Base-by-base conservation (phyloP, 2,329 filamentous ascomycete species). In the Penicillium verrucosum region DNA sequence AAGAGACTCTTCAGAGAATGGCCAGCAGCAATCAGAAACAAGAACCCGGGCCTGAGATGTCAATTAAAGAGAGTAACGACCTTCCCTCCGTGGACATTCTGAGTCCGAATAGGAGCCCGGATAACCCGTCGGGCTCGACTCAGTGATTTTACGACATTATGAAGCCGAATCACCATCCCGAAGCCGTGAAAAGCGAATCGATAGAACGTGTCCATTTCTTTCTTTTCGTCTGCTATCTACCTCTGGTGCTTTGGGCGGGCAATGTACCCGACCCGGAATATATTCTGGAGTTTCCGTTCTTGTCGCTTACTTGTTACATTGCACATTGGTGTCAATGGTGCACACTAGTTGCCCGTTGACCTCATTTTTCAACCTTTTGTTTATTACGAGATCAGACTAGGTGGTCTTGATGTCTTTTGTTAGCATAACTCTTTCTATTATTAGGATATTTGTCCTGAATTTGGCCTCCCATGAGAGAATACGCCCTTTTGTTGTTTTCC, bases 11-110 rank as follows among this genome's bases (percentile, higher is more conserved):
- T 37, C 59, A 69, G 41, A 65, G 62, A 30, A 67, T 67, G 58
- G 62, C 66, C 14, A 64, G 62, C 29, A 63, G 68, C 18, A 52
- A 54, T 23, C 16, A 16, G 2, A 11, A 50, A 25, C 27, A 64
- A 58, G 70, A 72, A 41, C 61, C 71, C 6, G 73, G 70, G 12
- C 71, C 73, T 2, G 73, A 73, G 43, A 38, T 73, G 37, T 61
- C 66, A 12, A 60, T 67, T 23, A 62, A 69, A 40, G 67, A 69
- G 8, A 60, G 66, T 25, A 58, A 43, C n/a, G 56, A 63, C 18
- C 54, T 60, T 34, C 62, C 62, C 29, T 57, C 56, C 10, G 62
- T 63, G 56, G 60, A 63, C 41, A 58, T 61, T 16, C 34, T 57
- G 32, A 59, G 53, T 42, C 50, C 59, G 21, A 60, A 47, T 36